A percentile compares a stretch with the other conserved stretches of the same genome.
Conservation (phyloP, 345 rosid species). For the Bruguiera parviflora region DNA sequence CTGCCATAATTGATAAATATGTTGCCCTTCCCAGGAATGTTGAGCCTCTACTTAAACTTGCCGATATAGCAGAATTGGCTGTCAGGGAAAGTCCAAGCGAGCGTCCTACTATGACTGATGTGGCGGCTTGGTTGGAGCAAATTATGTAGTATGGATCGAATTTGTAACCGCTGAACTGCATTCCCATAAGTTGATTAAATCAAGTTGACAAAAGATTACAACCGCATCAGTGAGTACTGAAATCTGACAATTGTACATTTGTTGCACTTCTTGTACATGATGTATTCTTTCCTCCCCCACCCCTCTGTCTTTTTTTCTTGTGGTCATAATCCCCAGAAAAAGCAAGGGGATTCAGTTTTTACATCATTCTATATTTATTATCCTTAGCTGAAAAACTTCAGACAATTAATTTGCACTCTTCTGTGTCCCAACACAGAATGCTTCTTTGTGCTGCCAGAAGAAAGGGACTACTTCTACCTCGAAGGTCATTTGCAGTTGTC, state of each 20-base stretch:
- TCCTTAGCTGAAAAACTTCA: conserved; percentile 5
- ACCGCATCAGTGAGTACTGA: conserved; percentile 16
- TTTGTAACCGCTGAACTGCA: conserved; percentile 33
- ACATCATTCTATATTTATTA: conserved; percentile 3
- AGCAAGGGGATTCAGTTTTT: conserved; percentile 23
- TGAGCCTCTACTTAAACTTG: conserved; percentile 79
- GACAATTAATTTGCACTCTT: conserved; percentile 1
- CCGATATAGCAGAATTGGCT: conserved; percentile 71
- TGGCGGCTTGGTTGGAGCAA: conserved; percentile 62
- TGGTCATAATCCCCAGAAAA: conserved; percentile 17
- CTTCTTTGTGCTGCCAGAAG: no score
- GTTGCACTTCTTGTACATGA: conserved; percentile 38
- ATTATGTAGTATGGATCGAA: conserved; percentile 60
- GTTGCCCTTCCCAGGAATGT: conserved; percentile 69
- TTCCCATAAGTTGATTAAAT: conserved; percentile 6
- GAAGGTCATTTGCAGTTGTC: no score
- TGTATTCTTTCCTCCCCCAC: conserved; percentile 1
- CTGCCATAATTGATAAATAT: conserved; percentile 54
- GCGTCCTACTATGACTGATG: conserved; percentile 65
- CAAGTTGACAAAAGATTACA: conserved; percentile 11
- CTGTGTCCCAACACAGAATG: not conserved
- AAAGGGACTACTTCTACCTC: no score
- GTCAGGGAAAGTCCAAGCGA: conserved; percentile 59
- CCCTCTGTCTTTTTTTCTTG: conserved; percentile 1
- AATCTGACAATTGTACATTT: conserved; percentile 45